Evolutionary conservation across 1,139 yeast species (phyloP), one percentile per base, ranked within the genome.

Genomic region (Taiozyma onychis): DNA sequence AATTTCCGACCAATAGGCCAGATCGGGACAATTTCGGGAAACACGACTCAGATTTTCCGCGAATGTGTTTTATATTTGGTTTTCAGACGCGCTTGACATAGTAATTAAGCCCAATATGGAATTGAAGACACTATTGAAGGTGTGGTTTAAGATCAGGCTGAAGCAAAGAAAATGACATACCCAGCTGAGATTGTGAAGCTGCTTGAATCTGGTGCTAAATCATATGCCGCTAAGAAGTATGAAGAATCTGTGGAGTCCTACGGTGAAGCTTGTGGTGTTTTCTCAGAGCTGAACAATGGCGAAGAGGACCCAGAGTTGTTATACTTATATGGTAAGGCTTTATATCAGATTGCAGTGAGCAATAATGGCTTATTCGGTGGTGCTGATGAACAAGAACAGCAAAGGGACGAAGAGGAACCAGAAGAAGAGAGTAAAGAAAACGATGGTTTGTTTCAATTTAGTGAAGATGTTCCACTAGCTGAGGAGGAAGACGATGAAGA

Each of bases 311-410:
- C 95, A 3, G 86, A 88, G 54, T 72, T 88, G 56, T 71, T 90
- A 59, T 80, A 78, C 56, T 66, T 87, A 39, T 89, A 93, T 57
- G 98, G 97, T 2, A 80, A 83, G 61, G 83, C 96, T 1, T 70
- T 93, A 43, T 90, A 85, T 66, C 86, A 84, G 57, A 78, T 80
- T 44, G 98, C 95, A 1, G 85, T 88, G 13, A 72, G 81, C 43
- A 83, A 78, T 48, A 81, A 90, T 2, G 93, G 86, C 46, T 85
- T 93, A n/a, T 77, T 93, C 52, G 96, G 97, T 39, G 86, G 78
- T 1, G 69, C 67, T 11, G 66, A 68, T 35, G 68, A 50, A 27
- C 37, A 45, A n/a, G 41, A 34, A 13, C 43, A 43, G 21, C 45
- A 45, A 27, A 7, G n/a, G 16, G 46, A 32, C 11, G 51, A 50